Evolutionary conservation across 805 yeast genomes (phyloP).

Genomic region (Torulaspora quercuum): DNA sequence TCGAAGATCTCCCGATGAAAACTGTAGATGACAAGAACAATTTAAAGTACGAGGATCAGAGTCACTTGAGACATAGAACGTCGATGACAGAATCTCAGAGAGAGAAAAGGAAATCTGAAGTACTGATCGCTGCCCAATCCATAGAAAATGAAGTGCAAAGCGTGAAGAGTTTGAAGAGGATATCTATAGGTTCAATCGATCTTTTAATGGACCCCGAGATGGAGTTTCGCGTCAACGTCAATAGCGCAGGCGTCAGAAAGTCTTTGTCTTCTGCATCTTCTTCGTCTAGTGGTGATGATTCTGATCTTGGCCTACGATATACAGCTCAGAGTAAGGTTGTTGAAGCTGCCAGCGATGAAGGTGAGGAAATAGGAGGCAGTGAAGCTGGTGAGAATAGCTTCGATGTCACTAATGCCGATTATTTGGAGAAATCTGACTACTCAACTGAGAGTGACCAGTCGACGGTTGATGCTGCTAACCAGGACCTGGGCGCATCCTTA

Average conservation of each 20-base stretch:
- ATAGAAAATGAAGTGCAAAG: constrained; percentile 70
- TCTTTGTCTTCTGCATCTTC: constrained; percentile 21
- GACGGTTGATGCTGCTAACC: not conserved
- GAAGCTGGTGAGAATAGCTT: constrained; percentile 26
- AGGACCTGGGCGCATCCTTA: not conserved
- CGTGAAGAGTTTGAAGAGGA: constrained; percentile 68
- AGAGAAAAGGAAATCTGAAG: constrained; percentile 43
- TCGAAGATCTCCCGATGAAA: constrained; percentile 6
- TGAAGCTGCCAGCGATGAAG: constrained; percentile 1
- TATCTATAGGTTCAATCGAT: constrained; percentile 60
- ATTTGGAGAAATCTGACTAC: constrained; percentile 18
- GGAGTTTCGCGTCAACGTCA: constrained; percentile 43
- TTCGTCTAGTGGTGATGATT: constrained; percentile 12
- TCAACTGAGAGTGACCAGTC: constrained; percentile 1
- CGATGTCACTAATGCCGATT: constrained; percentile 31
- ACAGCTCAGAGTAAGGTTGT: not conserved
- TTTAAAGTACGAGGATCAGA: constrained; percentile 3
- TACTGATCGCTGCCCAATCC: constrained; percentile 65
- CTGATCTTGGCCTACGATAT: constrained; percentile 2
- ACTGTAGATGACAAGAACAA: constrained; percentile 2
- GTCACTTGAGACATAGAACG: constrained; percentile 7
- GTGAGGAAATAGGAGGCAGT: constrained; percentile 6
- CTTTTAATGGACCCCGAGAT: constrained; percentile 66
- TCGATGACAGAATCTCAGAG: constrained; percentile 9
- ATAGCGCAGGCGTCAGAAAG: constrained; percentile 16